Evolutionary conservation across 2,329 filamentous ascomycete genomes (phyloP).

Genomic region (Aureobasidium sp.): DNA sequence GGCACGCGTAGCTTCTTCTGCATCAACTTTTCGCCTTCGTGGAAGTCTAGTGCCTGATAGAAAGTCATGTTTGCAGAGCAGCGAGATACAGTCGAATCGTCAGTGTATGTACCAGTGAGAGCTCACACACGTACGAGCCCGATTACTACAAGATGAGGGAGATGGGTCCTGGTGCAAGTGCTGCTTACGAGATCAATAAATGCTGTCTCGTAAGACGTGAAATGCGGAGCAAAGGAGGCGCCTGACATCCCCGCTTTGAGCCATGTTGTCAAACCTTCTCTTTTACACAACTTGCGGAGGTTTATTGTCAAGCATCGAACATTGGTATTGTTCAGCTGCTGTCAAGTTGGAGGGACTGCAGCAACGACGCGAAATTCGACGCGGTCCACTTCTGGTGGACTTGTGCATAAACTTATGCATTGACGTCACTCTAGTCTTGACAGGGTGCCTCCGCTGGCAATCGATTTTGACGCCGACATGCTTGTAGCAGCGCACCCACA

Average conservation of each 20-base stretch:
- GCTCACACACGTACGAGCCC: not conserved
- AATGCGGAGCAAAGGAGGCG: not conserved
- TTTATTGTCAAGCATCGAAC: not conserved
- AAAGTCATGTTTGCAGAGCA: conserved; percentile 32
- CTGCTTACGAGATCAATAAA: not conserved
- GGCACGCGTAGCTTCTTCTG: conserved; percentile 56
- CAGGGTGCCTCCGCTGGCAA: not conserved
- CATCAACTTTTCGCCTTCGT: conserved; percentile 60
- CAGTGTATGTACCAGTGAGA: not conserved
- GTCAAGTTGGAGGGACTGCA: not conserved
- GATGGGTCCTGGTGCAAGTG: not conserved
- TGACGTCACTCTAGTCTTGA: not conserved
- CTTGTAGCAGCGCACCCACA: not conserved
- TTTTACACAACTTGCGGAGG: too few relatives aligned
- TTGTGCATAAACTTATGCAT: not conserved
- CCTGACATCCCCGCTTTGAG: not conserved
- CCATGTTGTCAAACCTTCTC: not conserved
- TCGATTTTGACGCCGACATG: not conserved
- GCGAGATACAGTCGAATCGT: not conserved
- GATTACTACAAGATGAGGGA: not conserved
- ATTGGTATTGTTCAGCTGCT: not conserved
- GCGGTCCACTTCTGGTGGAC: not conserved
- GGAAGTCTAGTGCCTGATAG: conserved; percentile 46
- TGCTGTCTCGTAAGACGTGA: not conserved
- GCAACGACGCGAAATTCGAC: not conserved